Base-by-base conservation (phyloP, 2,329 filamentous ascomycete genomes). In the Balansia obtecta region DNA sequence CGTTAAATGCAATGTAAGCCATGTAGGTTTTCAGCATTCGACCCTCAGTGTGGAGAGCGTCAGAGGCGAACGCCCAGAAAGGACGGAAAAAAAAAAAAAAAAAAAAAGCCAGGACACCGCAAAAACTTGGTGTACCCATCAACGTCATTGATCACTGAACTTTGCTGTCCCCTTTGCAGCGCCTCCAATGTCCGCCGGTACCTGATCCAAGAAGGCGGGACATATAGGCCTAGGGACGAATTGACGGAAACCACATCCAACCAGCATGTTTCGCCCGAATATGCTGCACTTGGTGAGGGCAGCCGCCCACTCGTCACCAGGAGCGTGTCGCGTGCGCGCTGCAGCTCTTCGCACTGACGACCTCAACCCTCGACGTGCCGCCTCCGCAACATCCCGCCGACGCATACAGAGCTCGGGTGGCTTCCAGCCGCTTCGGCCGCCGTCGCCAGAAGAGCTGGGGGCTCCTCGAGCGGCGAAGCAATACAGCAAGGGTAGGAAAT, bases 361-460 rank as follows among this genome's bases (percentile, higher is more conserved):
- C 50, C 41, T 41, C 20, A 8, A 38, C 5, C 12, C 13, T 12
- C 16, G 32, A 37, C 12, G 18, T 13, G 15, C 43, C 40, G 34
- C n/a, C 27, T 22, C 22, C 16, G 8, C 45, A n/a, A 16, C 45
- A 39, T 48, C 52, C 40, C 51, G 52, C 44, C 61, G 62, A 51
- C 56, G 57, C 51, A 51, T 65, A 49, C 65, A 65, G 52, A 62
- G 61, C 32, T 58, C 63, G 8, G 63, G 67, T 37, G 71, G 72
- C 53, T 87, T 82, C 62, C 73, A 82, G 55, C 79, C 82, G 13
- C 77, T 89, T 58, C 75, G 79, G 0, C 90, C 90, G 6, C 89
- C 89, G 0, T 81, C 86, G 4, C 90, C 90, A 6, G 77, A 77
- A 53, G 86, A 86, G 38, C 76, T 97, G 32, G 88, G 88, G 48